Base-by-base conservation (phyloP, 352 stramenopile species). In the Pythium guiyangense region DNA sequence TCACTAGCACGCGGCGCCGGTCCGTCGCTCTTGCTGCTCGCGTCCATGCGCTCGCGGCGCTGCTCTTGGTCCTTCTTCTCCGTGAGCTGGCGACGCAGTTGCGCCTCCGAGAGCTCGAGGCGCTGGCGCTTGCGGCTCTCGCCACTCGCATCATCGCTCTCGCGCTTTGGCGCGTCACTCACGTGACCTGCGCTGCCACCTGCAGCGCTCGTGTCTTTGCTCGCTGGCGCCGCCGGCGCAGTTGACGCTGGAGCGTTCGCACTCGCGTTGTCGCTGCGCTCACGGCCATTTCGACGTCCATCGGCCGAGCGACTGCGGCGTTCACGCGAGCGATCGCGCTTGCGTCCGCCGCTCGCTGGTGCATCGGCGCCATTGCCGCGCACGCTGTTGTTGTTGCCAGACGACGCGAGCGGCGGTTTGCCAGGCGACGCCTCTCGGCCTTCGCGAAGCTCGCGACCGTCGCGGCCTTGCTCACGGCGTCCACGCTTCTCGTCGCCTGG, bases 31-130 rank as follows among this genome's bases (percentile, higher is more conserved):
- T 26, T 49, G 45, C 22, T 37, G 34, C 26, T 64, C 35, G 14
- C 61, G 52, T 37, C 26, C 49, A 18, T 53, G 34, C 9, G 22
- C 17, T 47, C 50, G 14, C 52, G 45, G 15, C 42, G 49, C 27
- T 37, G 49, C 3, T 79, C 76, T 48, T 84, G 63, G 9, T 52
- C 69, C 57, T 88, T 90, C 57, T 89, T 84, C 45, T 88, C 84
- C 2, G 77, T 88, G 27, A 94, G 66, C 26, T 88, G 78, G 40
- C 81, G 81, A 42, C 81, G 81, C 46, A 91, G 59, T 31, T 71
- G 70, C 35, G 81, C 79, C 54, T 94, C 84, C 2, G 74, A 78
- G n/a, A 62, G 52, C 26, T 94, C 84, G 31, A 73, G 52, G 25
- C 83, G 77, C 43, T 72, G 77, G 43, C 77, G 64, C 62, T 90